Evolutionary conservation across 441 rosid genomes (phyloP).

Genomic region (Monsonia emarginata): DNA sequence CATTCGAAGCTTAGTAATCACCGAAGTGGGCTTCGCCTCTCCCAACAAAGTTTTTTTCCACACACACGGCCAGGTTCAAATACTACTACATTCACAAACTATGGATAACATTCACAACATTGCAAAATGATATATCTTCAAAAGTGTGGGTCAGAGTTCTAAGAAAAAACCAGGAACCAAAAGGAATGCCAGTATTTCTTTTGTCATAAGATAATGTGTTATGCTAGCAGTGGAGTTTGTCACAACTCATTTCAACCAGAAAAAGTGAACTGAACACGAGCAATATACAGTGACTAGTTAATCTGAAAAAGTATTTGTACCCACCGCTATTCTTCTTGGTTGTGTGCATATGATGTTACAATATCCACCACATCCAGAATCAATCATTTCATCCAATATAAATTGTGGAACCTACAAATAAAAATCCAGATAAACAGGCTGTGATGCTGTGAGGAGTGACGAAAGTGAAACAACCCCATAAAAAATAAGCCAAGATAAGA

Average conservation of each 20-base stretch:
- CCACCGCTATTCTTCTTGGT: constrained; percentile 84
- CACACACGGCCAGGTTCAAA: too few species aligned
- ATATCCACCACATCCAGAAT: constrained; percentile 63
- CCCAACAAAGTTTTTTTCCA: too few species aligned
- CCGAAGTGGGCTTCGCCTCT: too few species aligned
- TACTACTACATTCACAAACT: too few species aligned
- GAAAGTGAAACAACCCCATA: constrained; percentile 12
- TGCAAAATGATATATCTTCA: not conserved
- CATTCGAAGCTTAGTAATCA: too few species aligned
- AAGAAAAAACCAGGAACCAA: not conserved
- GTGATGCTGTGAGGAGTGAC: constrained; percentile 10
- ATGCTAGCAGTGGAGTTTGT: not conserved
- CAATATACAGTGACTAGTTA: not conserved
- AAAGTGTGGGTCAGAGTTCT: not conserved
- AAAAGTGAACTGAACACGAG: not conserved
- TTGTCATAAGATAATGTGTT: not conserved
- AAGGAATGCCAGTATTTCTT: not conserved
- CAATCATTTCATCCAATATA: constrained; percentile 88
- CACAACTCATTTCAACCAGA: not conserved
- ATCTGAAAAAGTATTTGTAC: constrained; percentile 21
- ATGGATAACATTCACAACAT: not conserved
- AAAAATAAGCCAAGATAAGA: constrained; percentile 1
- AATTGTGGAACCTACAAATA: constrained; percentile 79
- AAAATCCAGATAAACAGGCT: constrained; percentile 14
- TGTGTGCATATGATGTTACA: constrained; percentile 91